These are phyloP conservation scores for Mycena latifolia DNA, from an alignment of 768 basidiomycete genomes.

Conservation along the genomic window DNA sequence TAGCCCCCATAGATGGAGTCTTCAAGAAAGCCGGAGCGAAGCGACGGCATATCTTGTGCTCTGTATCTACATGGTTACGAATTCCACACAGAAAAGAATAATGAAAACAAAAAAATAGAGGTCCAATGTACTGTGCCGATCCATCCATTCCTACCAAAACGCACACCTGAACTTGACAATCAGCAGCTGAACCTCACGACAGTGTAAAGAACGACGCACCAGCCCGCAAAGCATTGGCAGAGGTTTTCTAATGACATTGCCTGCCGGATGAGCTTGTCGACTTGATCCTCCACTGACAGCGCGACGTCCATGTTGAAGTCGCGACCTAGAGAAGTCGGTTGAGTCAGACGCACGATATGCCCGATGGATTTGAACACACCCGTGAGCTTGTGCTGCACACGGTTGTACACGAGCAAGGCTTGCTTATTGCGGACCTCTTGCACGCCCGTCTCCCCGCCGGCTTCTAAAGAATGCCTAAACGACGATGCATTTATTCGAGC, in stretches of 20 bases:
- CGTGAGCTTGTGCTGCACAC: slow-evolving; percentile 95
- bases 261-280: slow-evolving; percentile 93
- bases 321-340: slow-evolving; percentile 63
- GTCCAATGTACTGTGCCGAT: neutral
- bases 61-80: neutral
- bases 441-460: slow-evolving; percentile 65
- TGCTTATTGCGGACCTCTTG: slow-evolving; percentile 94
- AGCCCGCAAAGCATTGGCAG: slow-evolving; percentile 96
- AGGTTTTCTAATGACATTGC: slow-evolving; percentile 95
- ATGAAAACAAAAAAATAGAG: too few species aligned
- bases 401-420: slow-evolving; percentile 92
- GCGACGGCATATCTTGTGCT: too few species aligned
- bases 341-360: neutral
- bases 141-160: slow-evolving; percentile 26
- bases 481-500: neutral
- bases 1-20: too few species aligned
- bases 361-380: slow-evolving; percentile 57
- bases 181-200: neutral
- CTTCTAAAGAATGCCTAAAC: slow-evolving; percentile 42
- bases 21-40: too few species aligned
- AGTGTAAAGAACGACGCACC: slow-evolving; percentile 54
- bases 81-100: neutral
- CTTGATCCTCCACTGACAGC: slow-evolving; percentile 84
- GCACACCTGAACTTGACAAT: slow-evolving; percentile 27
- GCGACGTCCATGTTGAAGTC: slow-evolving; percentile 92